Percentiles rank a stretch among this genome's conserved stretches.
These are phyloP conservation scores for Saprolegnia parasitica DNA, from an alignment of 352 stramenopile genomes.

Conservation along the genomic window DNA sequence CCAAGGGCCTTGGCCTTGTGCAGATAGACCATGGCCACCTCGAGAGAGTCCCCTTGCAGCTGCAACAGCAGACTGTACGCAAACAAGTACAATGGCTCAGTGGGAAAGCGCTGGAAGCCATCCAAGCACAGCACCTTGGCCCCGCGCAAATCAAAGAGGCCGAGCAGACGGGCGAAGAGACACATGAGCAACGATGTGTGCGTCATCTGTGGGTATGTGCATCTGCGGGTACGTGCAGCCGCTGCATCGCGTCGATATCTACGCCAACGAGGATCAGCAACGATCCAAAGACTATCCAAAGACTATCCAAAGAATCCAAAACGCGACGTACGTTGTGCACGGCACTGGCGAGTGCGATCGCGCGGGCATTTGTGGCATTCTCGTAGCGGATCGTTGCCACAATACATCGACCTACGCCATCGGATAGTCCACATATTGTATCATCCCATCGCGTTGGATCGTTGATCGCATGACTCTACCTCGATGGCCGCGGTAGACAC, in stretches of 20 bases:
- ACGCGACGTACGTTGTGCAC: neutral
- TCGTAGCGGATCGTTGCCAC: neutral
- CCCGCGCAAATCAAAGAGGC: constrained; percentile 1
- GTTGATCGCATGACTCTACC: neutral
- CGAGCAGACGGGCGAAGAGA: neutral
- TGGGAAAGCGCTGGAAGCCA: constrained; percentile 13
- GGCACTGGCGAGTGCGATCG: neutral
- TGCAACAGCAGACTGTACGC: constrained; percentile 3
- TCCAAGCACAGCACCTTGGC: constrained; percentile 2
- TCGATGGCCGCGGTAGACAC: constrained; percentile 15
- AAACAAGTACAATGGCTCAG: constrained; percentile 3
- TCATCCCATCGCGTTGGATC: too few relatives aligned
- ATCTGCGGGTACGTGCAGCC: constrained; percentile 1
- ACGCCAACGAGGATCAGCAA: neutral
- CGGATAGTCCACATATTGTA: neutral
- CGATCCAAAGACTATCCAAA: neutral
- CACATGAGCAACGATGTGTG: constrained; percentile 4
- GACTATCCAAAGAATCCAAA: neutral
- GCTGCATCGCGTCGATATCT: constrained; percentile 11
- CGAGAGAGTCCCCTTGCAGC: constrained; percentile 1
- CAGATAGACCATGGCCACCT: constrained; percentile 14
- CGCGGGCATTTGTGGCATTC: neutral
- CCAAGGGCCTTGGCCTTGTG: neutral
- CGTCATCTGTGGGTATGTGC: neutral
- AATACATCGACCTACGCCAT: neutral